phyloP scores from a whole-genome alignment of 352 stramenopile species.

The Phytophthora kernoviae region DNA sequence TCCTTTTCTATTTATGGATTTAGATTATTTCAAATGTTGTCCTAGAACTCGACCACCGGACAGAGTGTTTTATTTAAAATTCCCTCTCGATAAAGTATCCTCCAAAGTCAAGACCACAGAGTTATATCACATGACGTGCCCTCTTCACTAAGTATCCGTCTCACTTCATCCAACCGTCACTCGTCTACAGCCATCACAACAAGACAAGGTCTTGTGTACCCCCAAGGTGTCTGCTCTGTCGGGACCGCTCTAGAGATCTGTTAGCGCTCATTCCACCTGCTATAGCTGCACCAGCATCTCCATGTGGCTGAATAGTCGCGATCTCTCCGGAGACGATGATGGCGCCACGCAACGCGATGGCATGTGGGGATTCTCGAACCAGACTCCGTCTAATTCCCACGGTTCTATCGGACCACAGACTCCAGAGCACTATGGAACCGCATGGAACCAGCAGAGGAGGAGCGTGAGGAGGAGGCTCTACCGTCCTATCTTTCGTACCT shows the following conservation, averaged over 20 bases:
- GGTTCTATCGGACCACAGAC: conserved; percentile 48
- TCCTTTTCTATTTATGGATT: no score
- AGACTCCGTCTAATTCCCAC: conserved; percentile 22
- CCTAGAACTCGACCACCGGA: no score
- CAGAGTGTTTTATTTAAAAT: no score
- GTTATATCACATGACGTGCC: no score
- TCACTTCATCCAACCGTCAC: no score
- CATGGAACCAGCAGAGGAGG: conserved; percentile 67
- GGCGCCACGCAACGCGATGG: conserved; percentile 15
- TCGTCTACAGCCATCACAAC: no score
- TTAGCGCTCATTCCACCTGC: neutral
- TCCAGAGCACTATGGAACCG: conserved; percentile 65
- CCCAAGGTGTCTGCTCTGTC: neutral
- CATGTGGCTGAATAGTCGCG: conserved; percentile 46
- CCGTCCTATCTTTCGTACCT: conserved; percentile 77
- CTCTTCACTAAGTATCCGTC: no score
- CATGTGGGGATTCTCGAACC: conserved; percentile 33
- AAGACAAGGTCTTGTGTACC: no score
- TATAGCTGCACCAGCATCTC: conserved; percentile 10
- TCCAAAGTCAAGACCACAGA: no score
- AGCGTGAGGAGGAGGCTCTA: conserved; percentile 72
- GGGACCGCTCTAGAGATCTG: neutral
- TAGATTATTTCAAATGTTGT: no score
- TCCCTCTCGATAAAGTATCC: no score
- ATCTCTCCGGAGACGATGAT: conserved; percentile 32